Evolutionary conservation across 345 rosid genomes (phyloP).

Genomic region (Camelina sativa): DNA sequence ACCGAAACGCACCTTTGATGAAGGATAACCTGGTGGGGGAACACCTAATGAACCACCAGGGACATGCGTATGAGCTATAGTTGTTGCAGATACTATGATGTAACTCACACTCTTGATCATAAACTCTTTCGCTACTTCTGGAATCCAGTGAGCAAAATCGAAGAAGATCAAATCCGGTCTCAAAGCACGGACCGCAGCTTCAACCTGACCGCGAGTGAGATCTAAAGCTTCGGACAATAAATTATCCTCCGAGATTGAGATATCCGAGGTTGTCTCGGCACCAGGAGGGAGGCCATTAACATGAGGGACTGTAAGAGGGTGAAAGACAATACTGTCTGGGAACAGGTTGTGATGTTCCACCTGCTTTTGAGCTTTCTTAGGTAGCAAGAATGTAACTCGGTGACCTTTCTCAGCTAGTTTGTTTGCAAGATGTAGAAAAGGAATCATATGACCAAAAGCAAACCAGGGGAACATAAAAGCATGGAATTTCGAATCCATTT

Average conservation of each 20-base stretch:
- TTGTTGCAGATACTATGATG: conserved; percentile 1
- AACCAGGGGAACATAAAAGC: conserved; percentile 62
- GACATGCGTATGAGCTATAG: conserved; percentile 1
- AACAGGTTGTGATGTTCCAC: conserved; percentile 42
- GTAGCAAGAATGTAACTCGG: conserved; percentile 49
- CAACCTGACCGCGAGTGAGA: conserved; percentile 30
- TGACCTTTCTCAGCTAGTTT: conserved; percentile 55
- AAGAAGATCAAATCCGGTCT: conserved; percentile 40
- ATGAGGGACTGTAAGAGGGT: conserved; percentile 43
- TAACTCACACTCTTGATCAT: conserved; percentile 5
- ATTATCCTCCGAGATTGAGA: not conserved
- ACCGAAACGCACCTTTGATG: conserved; percentile 6
- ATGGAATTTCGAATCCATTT: conserved; percentile 29
- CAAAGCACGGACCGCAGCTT: conserved; percentile 3
- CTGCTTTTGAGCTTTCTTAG: conserved; percentile 46
- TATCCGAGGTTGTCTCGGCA: conserved; percentile 39
- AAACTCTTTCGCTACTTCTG: not conserved
- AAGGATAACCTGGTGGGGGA: conserved; percentile 35
- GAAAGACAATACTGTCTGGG: conserved; percentile 49
- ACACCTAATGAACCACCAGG: conserved; percentile 16
- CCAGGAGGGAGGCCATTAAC: conserved; percentile 44
- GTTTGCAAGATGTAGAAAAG: conserved; percentile 59
- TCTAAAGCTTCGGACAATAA: conserved; percentile 16
- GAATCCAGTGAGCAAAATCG: conserved; percentile 43
- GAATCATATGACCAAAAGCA: conserved; percentile 61